Evolutionary conservation across 2,329 filamentous ascomycete species (phyloP).

Genomic region (Diaporthe velutina): DNA sequence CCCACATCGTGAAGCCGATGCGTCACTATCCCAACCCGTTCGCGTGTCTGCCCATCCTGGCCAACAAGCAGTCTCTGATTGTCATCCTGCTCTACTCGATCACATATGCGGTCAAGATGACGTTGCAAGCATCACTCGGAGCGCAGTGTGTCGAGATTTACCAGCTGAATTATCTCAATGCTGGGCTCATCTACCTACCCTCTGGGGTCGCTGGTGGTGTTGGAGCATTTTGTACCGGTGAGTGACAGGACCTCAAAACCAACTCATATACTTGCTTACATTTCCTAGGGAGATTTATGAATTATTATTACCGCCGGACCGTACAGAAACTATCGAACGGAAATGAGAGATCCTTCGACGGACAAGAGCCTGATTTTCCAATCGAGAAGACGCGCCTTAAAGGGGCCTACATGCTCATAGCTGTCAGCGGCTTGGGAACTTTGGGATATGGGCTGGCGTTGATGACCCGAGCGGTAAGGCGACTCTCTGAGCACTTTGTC

Average conservation of each 20-base stretch:
- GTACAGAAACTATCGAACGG: background rate
- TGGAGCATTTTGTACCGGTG: background rate
- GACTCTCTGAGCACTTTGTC: too few relatives aligned
- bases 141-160: conserved; percentile 21
- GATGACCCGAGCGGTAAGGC: background rate
- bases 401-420: background rate
- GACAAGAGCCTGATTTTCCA: background rate
- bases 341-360: background rate
- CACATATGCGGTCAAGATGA: conserved; percentile 2
- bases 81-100: conserved; percentile 3
- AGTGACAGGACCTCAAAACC: background rate
- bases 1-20: background rate
- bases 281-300: background rate
- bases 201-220: background rate
- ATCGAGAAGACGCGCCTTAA: conserved; percentile 7
- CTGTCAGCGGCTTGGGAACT: conserved; percentile 3
- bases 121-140: background rate
- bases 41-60: conserved; percentile 40
- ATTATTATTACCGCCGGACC: conserved; percentile 1
- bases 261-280: background rate
- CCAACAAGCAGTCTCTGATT: conserved; percentile 1
- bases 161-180: background rate
- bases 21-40: conserved; percentile 40
- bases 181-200: background rate
- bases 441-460: background rate